Evolutionary conservation across 129 eudicot species (phyloP).

Genomic region (Mikania micrantha): DNA sequence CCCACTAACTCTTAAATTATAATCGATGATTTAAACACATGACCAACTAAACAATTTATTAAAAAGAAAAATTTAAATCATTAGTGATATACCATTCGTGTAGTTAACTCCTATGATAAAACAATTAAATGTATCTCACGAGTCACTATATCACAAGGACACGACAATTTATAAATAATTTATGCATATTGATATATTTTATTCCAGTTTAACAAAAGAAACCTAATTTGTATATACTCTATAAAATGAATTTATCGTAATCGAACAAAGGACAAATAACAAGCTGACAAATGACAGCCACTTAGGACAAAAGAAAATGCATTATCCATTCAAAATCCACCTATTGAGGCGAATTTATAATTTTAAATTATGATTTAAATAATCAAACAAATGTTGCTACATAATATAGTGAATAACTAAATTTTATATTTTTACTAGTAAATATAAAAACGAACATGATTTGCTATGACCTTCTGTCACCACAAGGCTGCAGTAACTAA

Average conservation of each 20-base stretch:
- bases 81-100: too few relatives aligned
- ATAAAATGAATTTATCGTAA: too few relatives aligned
- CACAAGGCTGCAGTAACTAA: not conserved
- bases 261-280: not conserved
- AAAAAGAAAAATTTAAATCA: too few relatives aligned
- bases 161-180: too few relatives aligned
- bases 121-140: too few relatives aligned
- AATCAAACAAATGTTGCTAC: not conserved
- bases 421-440: not conserved
- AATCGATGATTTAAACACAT: too few relatives aligned
- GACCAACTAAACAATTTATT: too few relatives aligned
- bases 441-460: not conserved
- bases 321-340: not conserved
- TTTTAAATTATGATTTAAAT: not conserved
- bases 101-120: too few relatives aligned
- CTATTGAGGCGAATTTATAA: not conserved
- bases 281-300: not conserved
- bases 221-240: not conserved
- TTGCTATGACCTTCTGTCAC: not conserved
- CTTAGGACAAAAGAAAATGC: not conserved
- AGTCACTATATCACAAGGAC: too few relatives aligned
- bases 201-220: not conserved
- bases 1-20: too few relatives aligned
- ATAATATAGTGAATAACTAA: too few relatives aligned
- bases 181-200: not conserved